Evolutionary conservation across 495 filamentous ascomycete species (phyloP), one percentile per base, ranked within the genome.

Genomic region (Penicillium paxilli): DNA sequence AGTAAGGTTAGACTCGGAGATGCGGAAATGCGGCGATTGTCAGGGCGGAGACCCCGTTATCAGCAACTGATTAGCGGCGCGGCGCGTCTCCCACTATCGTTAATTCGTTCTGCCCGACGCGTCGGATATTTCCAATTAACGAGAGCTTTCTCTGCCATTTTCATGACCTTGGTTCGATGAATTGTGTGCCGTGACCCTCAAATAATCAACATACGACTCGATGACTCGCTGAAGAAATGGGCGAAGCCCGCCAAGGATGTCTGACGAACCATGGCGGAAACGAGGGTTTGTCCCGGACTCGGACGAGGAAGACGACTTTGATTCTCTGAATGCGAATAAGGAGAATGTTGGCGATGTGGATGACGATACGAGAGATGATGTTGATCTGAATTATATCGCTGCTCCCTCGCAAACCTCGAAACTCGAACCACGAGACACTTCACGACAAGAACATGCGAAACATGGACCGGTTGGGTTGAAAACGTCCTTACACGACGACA

Each of bases 261-360:
- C 75, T 70, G 85, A 84, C 82, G 75, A 81, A 77, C 77, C 76
- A 76, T 86, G 83, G 83, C 76, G 76, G 66, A 73, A 78, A 68
- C 75, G 76, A 68, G 82, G 83, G 48, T 86, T 77, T 73, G 83
- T 86, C 57, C 79, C 80, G 52, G 81, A 84, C 61, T 86, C 83
- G 24, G 83, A 86, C 55, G 78, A 79, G 28, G 80, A 83, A 45
- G 83, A 86, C 33, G 79, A 74, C 41, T 67, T 74, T 44, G 72
- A 76, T 17, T 70, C 65, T 33, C 65, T 72, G 49, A 62, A 70
- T 7, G 16, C 58, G n/a, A 54, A 51, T 45, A 64, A 60, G 20
- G 46, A 40, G 38, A 58, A 25, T 23, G 21, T 19, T 21, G 58
- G 52, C 23, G 40, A 57, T 9, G 22, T 50, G 14, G 25, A 57